Percentiles rank a stretch among this genome's conserved stretches.
Evolutionary conservation across 768 basidiomycete species (phyloP).

Genomic region (Termitomyces sp.): DNA sequence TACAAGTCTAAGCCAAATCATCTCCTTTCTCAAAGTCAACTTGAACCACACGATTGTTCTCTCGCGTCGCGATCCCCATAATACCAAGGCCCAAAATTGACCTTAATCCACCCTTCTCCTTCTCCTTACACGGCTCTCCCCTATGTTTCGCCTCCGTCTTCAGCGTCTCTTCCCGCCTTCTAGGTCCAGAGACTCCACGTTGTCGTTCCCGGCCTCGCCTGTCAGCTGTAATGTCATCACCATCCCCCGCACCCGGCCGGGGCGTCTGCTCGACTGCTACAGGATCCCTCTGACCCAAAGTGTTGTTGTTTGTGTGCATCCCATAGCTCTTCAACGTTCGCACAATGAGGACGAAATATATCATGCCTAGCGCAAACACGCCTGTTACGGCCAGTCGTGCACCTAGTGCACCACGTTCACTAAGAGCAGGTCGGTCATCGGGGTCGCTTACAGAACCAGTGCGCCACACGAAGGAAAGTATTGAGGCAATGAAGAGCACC

Average conservation of each 20-base stretch:
- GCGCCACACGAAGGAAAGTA: slow-evolving; percentile 69
- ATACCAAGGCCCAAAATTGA: not conserved
- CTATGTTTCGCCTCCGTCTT: not conserved
- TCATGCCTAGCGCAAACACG: slow-evolving; percentile 49
- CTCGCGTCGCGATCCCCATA: not conserved
- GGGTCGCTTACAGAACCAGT: slow-evolving; percentile 45
- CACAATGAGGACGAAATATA: slow-evolving; percentile 59
- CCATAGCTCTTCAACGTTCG: slow-evolving; percentile 60
- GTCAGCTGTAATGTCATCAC: slow-evolving; percentile 16
- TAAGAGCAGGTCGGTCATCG: slow-evolving; percentile 28
- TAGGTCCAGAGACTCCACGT: slow-evolving; percentile 4
- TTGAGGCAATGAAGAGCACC: slow-evolving; percentile 55
- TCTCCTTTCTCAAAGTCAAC: not conserved
- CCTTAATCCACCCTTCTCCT: slow-evolving; percentile 1
- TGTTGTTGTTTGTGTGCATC: slow-evolving; percentile 13
- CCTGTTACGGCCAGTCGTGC: slow-evolving; percentile 51
- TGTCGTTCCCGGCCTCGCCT: slow-evolving; percentile 23
- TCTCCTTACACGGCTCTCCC: not conserved
- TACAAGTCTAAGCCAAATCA: not conserved
- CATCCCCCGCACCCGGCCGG: slow-evolving; percentile 6
- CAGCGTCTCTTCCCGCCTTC: slow-evolving; percentile 12
- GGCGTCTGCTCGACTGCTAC: slow-evolving; percentile 3
- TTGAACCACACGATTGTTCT: not conserved
- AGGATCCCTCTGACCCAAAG: slow-evolving; percentile 5
- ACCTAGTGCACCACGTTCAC: slow-evolving; percentile 33